Evolutionary conservation across 495 filamentous ascomycete species (phyloP), one percentile per base, ranked within the genome.

Genomic region (Pyronema omphalodes): DNA sequence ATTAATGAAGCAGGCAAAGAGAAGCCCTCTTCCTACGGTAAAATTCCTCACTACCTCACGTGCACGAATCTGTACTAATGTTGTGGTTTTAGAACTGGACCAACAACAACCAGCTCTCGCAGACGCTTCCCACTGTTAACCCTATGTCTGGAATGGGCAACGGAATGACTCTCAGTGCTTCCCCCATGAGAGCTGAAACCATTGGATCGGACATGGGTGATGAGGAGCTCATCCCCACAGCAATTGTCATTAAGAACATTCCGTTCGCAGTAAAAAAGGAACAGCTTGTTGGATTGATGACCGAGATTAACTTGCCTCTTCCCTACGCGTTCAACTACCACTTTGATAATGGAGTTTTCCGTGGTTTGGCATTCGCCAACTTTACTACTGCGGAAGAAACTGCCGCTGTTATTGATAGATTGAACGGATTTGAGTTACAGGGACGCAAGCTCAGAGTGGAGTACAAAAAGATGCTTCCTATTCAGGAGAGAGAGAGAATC

Each of bases 261-360:
- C 91, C 93, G 2, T 98, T 98, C 66, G 91, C 91, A 44, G 87
- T 95, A 43, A 88, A 94, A 70, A 95, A 95, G 71, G 91, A 98
- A 67, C 84, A 88, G 67, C 75, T 98, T 41, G 83, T 93, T 14
- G 76, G 79, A 54, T 71, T 94, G 58, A 96, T 98, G 91, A 88
- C 85, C 11, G 82, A 93, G 18, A 74, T 94, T 70, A 80, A 81
- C 53, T 75, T 96, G 33, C 91, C 91, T 1, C 77, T 95, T 39
- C 91, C 91, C 0, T 98, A 98, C 65, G 91, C 91, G 4, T 98
- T 98, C 76, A 98, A 98, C 70, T 98, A 98, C 60, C 91, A 98
- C 67, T 98, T 98, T 66, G 91, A 98, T 65, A 93, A 94, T 63
- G 91, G 91, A 17, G 89, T 98, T 15, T 98, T 98, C 71, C 76